Evolutionary conservation across 1,284 basidiomycete species (phyloP).

Genomic region (Irpex rosettiformis): DNA sequence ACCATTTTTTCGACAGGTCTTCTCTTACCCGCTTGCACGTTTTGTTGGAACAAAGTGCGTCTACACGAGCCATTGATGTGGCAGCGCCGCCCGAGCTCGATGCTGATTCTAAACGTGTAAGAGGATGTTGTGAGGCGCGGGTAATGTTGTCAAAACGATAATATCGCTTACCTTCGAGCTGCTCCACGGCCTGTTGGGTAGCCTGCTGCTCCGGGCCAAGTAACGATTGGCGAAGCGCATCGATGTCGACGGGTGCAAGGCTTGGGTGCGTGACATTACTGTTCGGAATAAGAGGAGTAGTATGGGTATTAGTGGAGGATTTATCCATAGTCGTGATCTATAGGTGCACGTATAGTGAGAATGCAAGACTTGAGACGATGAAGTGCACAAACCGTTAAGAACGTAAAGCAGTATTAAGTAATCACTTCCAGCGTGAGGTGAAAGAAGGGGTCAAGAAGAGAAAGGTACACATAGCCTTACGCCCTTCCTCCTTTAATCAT

Average conservation of each 20-base stretch:
- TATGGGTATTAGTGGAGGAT: neutral
- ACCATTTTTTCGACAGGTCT: neutral
- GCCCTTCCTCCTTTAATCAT: neutral
- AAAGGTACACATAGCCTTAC: neutral
- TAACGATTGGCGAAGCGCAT: slow-evolving; percentile 1
- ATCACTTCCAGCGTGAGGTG: neutral
- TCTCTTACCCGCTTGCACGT: neutral
- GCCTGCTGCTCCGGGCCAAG: neutral
- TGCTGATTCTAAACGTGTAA: neutral
- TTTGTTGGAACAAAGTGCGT: neutral
- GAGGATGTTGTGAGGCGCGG: neutral
- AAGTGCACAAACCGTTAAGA: neutral
- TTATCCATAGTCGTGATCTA: neutral
- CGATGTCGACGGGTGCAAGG: neutral
- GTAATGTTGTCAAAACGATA: neutral
- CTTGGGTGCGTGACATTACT: neutral
- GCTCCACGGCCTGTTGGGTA: neutral
- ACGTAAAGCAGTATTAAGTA: neutral
- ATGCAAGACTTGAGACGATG: neutral
- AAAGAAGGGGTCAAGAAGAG: neutral
- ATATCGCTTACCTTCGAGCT: neutral
- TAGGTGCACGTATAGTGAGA: neutral
- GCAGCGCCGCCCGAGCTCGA: neutral
- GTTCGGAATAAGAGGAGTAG: neutral
- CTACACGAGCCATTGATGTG: neutral